These are phyloP conservation scores for Diaporthe vaccinii DNA, from an alignment of 2,329 filamentous ascomycete genomes.

Conservation along the genomic window DNA sequence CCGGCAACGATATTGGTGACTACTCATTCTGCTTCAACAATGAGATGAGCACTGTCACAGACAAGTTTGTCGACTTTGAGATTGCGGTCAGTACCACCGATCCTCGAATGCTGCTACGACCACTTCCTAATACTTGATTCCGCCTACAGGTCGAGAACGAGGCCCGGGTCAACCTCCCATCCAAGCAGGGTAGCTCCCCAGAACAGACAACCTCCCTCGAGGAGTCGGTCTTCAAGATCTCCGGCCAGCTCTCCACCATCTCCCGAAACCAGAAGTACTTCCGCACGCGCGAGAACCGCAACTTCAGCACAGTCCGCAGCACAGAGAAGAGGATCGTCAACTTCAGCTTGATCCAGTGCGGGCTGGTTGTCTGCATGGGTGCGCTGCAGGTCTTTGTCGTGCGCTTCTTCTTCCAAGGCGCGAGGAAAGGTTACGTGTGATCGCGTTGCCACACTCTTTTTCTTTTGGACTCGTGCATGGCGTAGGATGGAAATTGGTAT, in stretches of 20 bases:
- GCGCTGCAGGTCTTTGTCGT: conserved; percentile 97
- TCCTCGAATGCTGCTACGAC: neutral
- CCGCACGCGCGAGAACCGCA: conserved; percentile 97
- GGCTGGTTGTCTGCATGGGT: conserved; percentile 95
- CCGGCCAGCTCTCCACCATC: conserved; percentile 92
- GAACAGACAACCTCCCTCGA: conserved; percentile 92
- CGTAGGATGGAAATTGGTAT: conserved; percentile 40
- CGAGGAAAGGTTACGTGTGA: conserved; percentile 78
- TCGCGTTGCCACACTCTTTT: conserved; percentile 42
- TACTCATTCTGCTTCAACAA: conserved; percentile 99
- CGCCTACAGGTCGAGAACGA: conserved; percentile 87
- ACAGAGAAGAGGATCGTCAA: conserved; percentile 97
- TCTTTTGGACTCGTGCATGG: conserved; percentile 44
- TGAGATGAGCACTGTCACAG: conserved; percentile 96
- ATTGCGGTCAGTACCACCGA: conserved; percentile 77
- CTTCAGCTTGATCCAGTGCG: conserved; percentile 93
- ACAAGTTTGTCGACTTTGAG: conserved; percentile 98
- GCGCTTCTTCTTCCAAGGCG: conserved; percentile 96
- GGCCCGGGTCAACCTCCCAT: conserved; percentile 82
- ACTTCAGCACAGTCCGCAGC: conserved; percentile 97
- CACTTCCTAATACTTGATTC: conserved; percentile 35
- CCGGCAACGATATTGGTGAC: conserved; percentile 87
- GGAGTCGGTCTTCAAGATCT: conserved; percentile 96
- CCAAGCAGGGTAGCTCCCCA: conserved; percentile 87
- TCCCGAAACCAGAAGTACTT: conserved; percentile 99